Evolutionary conservation across 1,284 basidiomycete genomes (phyloP), one percentile per base, ranked within the genome.

Genomic region (Somion occarium): DNA sequence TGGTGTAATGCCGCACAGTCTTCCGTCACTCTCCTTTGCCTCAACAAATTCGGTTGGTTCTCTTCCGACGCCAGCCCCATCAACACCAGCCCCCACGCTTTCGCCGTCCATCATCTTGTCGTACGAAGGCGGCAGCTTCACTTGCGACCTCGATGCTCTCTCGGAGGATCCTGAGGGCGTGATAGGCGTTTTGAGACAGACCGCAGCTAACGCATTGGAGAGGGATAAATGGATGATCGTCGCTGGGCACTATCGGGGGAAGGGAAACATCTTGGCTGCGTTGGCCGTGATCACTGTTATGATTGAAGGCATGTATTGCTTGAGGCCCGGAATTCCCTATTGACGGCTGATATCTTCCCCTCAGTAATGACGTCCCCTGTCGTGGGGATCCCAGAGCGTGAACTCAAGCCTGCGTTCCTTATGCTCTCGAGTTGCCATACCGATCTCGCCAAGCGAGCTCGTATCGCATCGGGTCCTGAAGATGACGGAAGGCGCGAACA

Each of bases 191-290:
- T 64, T 83, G 7, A 72, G 68, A 51, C 52, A 63, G 2, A 71
- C 74, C 0, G 59, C 59, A 11, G 51, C 55, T 20, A 52, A 60
- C 39, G 55, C 63, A 2, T 70, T 70, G 37, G 76, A 76, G 51
- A 68, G 74, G 42, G 76, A 72, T 24, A 75, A 69, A 53, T 83
- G 80, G 78, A 75, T 82, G 70, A 66, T 75, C 13, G 75, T 78
- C 7, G 79, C 66, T 12, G 77, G 71, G 1, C 70, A 73, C 54
- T 82, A 81, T 62, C 74, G 79, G 26, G 66, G 76, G 20, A 68
- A 58, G 27, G 73, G 74, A n/a, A 73, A 76, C 50, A 57, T 70
- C n/a, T 38, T 48, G 7, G 72, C 74, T 39, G 78, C 80, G 1
- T 66, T 75, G 23, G 58, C 61, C 2, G 73, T 82, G 5, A 56